Base-by-base conservation (phyloP, 164 flowering plant species). In the Sedum album region DNA sequence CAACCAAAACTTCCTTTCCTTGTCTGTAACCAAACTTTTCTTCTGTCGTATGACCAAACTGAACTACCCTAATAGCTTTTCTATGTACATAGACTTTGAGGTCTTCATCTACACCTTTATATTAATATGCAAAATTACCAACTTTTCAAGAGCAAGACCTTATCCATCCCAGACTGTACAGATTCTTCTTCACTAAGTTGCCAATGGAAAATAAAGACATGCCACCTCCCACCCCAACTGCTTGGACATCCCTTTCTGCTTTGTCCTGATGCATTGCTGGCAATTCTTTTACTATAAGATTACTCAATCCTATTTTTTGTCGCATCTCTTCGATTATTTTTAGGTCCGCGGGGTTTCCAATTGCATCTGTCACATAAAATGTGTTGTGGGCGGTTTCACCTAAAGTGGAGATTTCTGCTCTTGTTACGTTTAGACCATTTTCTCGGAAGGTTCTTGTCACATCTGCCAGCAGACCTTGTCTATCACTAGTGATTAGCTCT, bases 371-470 rank as follows among this genome's bases (percentile, higher is more conserved):
- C 20, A 91, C 92, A 31, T 88, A 84, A 71, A 91, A 91, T 1
- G 79, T 73, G 61, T 90, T 88, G 21, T 30, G 66, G 8, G 92
- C 93, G 68, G 68, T 79, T 2, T 81, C 89, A 1, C 63, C 51
- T 6, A 74, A 65, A 6, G 97, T 91, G 0, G 95, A 88, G 33
- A 91, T 78, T 75, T 94, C 99, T 1, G 99, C 96, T 68, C 89
- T 79, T 1, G 96, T 85, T 67, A 91, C 91, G 44, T 88, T 87
- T 2, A 94, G 82, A 30, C 95, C 97, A 57, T 88, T 87, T 68
- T 94, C 99, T n/a, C 97, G 81, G 70, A 94, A 94, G 1, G 96
- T 85, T 68, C 99, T 72, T 2, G 89, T 94, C 5, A 94, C 96
- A 31, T 87, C 88, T 0, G 97, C 89, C 51, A 94, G 67, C 6